These are phyloP conservation scores for Ensete ventricosum DNA, from an alignment of 176 grass and related monocot species.

Conservation along the genomic window DNA sequence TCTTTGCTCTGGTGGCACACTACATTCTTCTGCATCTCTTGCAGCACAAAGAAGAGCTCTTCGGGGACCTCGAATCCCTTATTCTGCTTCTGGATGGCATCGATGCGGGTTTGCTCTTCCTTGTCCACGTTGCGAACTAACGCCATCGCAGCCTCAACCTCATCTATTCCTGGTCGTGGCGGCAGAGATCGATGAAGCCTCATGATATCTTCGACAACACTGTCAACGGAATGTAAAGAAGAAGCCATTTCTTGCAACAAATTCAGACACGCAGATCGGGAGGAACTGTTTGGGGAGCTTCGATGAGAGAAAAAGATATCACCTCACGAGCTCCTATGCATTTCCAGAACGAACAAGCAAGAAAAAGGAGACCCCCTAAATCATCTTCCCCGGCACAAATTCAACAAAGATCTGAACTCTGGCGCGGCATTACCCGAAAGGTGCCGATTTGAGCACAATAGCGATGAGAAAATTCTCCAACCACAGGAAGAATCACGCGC, in stretches of 20 bases:
- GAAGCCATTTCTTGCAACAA: constrained; percentile 26
- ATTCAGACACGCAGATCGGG: constrained; percentile 10
- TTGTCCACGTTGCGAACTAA: constrained; percentile 58
- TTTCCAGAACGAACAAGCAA: constrained; percentile 36
- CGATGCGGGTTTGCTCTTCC: constrained; percentile 62
- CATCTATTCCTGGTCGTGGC: constrained; percentile 56
- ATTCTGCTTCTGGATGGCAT: constrained; percentile 42
- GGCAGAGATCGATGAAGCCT: constrained; percentile 71
- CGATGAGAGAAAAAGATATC: constrained; percentile 5
- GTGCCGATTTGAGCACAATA: not conserved
- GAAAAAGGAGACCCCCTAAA: not conserved
- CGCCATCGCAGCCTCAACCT: constrained; percentile 69
- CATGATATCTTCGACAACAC: constrained; percentile 73
- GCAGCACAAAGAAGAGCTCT: constrained; percentile 79
- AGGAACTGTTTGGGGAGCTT: not conserved
- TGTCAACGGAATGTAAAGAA: constrained; percentile 60
- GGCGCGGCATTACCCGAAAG: not conserved
- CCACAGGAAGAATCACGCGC: not conserved
- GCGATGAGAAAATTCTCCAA: too few species aligned
- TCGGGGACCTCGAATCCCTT: constrained; percentile 54
- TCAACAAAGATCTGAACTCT: constrained; percentile 4
- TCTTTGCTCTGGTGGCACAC: constrained; percentile 60
- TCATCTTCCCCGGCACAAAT: not conserved
- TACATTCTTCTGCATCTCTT: constrained; percentile 89
- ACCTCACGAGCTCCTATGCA: constrained; percentile 53